phyloP scores from a whole-genome alignment of 495 filamentous ascomycete species.

The Hypoxylon subgilvum region DNA sequence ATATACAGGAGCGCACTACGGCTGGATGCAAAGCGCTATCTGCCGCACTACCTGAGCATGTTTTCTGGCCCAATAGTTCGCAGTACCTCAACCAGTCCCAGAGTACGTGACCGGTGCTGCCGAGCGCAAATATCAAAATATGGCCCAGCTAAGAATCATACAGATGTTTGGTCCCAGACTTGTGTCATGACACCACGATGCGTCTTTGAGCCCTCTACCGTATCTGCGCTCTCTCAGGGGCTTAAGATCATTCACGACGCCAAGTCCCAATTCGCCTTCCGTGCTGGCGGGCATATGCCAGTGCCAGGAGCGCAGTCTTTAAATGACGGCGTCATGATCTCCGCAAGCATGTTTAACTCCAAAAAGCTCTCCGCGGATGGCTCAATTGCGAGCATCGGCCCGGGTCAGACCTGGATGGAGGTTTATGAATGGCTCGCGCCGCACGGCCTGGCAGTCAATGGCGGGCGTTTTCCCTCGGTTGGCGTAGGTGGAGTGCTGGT shows the following conservation, averaged over 20 bases:
- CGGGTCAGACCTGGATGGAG: conserved; percentile 39
- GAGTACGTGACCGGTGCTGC: background rate
- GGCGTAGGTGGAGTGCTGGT: conserved; percentile 48
- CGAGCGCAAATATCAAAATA: background rate
- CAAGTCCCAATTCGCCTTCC: conserved; percentile 15
- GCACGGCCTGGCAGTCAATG: conserved; percentile 39
- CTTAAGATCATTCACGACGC: conserved; percentile 7
- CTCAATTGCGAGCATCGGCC: conserved; percentile 32
- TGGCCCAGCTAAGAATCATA: conserved; percentile 3
- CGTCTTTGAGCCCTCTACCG: conserved; percentile 15
- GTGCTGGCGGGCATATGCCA: conserved; percentile 22
- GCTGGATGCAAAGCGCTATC: background rate
- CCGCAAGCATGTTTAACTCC: conserved; percentile 4
- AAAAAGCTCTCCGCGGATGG: conserved; percentile 7
- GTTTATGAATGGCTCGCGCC: conserved; percentile 39
- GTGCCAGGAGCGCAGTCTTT: conserved; percentile 16
- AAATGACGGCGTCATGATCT: conserved; percentile 21
- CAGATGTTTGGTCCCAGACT: conserved; percentile 18
- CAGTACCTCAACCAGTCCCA: conserved; percentile 13
- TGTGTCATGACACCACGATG: conserved; percentile 16
- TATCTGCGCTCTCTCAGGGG: conserved; percentile 3
- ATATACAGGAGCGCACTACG: background rate
- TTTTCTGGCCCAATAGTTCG: conserved; percentile 1
- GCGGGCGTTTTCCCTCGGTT: conserved; percentile 40
- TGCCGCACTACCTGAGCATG: background rate